phyloP scores from a whole-genome alignment of 352 stramenopile species.

The Achlya hypogyna region DNA sequence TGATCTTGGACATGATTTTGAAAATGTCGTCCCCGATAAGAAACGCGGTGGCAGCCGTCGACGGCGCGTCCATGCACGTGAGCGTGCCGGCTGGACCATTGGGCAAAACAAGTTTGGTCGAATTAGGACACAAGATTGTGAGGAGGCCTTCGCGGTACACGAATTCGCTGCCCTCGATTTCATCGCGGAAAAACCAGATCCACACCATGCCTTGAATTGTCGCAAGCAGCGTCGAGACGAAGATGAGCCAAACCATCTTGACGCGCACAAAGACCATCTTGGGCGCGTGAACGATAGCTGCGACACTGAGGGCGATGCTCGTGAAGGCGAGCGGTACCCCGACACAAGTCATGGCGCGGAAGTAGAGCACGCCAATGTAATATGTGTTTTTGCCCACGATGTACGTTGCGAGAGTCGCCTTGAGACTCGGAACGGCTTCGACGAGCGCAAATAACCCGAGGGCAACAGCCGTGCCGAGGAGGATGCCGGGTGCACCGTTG shows the following conservation, averaged over 20 bases:
- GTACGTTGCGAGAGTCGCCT: background rate
- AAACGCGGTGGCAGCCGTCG: background rate
- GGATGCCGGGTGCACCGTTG: background rate
- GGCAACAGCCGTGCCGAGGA: background rate
- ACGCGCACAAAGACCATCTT: background rate
- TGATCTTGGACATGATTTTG: background rate
- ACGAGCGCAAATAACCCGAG: background rate
- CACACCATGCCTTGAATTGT: background rate
- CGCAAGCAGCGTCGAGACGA: background rate
- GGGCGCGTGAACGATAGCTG: background rate
- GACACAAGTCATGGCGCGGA: background rate
- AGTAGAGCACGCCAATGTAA: background rate
- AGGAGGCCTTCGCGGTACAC: background rate
- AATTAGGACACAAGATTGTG: background rate
- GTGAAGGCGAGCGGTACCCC: background rate
- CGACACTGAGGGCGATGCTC: background rate
- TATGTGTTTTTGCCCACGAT: background rate
- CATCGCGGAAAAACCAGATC: background rate
- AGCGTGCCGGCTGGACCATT: background rate
- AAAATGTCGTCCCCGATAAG: background rate
- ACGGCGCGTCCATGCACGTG: background rate
- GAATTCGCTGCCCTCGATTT: background rate
- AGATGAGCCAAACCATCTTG: background rate
- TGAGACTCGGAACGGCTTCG: background rate
- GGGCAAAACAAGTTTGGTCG: background rate